Percentiles rank a stretch among this genome's conserved stretches.
These are phyloP conservation scores for Phlebopus sp. DNA, from an alignment of 1,284 basidiomycete species.

Conservation along the genomic window DNA sequence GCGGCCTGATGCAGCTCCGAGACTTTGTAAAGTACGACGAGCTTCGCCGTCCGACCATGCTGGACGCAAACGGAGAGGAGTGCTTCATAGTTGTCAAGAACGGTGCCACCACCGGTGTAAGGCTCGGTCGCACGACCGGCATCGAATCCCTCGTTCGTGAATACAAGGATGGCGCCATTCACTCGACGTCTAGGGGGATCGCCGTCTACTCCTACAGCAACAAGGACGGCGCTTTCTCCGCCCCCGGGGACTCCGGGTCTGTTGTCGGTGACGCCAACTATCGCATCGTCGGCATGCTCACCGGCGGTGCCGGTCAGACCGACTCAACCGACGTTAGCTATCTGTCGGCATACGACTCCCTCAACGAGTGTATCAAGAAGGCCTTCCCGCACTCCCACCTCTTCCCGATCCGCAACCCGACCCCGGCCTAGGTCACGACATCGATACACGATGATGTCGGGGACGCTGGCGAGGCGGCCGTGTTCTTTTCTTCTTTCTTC, in stretches of 20 bases:
- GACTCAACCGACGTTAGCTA: slow-evolving; percentile 34
- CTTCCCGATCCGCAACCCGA: too few relatives aligned
- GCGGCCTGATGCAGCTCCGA: slow-evolving; percentile 29
- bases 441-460: too few relatives aligned
- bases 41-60: slow-evolving; percentile 21
- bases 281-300: slow-evolving; percentile 33
- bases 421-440: too few relatives aligned
- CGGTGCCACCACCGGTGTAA: slow-evolving; percentile 29
- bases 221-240: slow-evolving; percentile 31
- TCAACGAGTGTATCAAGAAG: slow-evolving; percentile 15
- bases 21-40: slow-evolving; percentile 27
- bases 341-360: slow-evolving; percentile 27
- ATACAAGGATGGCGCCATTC: slow-evolving; percentile 9
- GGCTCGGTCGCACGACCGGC: slow-evolving; percentile 30
- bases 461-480: too few relatives aligned
- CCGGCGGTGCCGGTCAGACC: slow-evolving; percentile 28
- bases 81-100: slow-evolving; percentile 36
- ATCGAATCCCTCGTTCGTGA: slow-evolving; percentile 27
- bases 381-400: neutral
- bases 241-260: slow-evolving; percentile 35
- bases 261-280: slow-evolving; percentile 29
- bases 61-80: slow-evolving; percentile 24
- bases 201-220: slow-evolving; percentile 26
- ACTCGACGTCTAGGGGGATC: slow-evolving; percentile 25
- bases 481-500: too few relatives aligned